A percentile compares a stretch with the other conserved stretches of the same genome.
These are phyloP conservation scores for Calocybe indica DNA, from an alignment of 768 basidiomycete species.

Conservation along the genomic window DNA sequence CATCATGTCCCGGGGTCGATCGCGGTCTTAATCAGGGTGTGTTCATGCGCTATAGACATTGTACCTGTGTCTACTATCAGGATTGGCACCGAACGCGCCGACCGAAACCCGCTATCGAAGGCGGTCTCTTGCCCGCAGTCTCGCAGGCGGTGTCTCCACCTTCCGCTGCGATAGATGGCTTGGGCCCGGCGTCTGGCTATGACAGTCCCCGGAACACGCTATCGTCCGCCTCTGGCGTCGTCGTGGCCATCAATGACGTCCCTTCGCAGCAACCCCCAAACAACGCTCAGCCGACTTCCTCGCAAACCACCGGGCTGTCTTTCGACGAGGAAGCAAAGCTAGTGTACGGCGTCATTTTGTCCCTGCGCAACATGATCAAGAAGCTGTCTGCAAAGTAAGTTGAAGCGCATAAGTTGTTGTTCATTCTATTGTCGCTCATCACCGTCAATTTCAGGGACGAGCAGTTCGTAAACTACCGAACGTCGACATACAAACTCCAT, in stretches of 20 bases:
- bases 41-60: constrained; percentile 53
- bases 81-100: constrained; percentile 85
- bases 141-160: constrained; percentile 55
- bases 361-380: constrained; percentile 90
- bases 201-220: constrained; percentile 65
- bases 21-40: background rate
- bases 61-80: constrained; percentile 90
- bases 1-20: background rate
- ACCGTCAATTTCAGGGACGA: constrained; percentile 58
- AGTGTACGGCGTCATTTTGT: constrained; percentile 93
- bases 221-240: constrained; percentile 55
- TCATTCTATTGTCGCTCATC: constrained; percentile 1
- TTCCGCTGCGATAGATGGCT: constrained; percentile 23
- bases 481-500: constrained; percentile 90
- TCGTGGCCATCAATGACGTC: constrained; percentile 54
- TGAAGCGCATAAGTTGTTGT: background rate
- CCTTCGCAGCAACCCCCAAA: constrained; percentile 27
- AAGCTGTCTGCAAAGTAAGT: constrained; percentile 82
- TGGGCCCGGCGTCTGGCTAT: constrained; percentile 30
- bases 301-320: constrained; percentile 55
- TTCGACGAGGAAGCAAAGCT: constrained; percentile 98
- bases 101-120: constrained; percentile 66
- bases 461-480: constrained; percentile 84
- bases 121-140: constrained; percentile 74
- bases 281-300: constrained; percentile 21